Base-by-base conservation (phyloP, 495 filamentous ascomycete species). In the Aspergillus homomorphus region DNA sequence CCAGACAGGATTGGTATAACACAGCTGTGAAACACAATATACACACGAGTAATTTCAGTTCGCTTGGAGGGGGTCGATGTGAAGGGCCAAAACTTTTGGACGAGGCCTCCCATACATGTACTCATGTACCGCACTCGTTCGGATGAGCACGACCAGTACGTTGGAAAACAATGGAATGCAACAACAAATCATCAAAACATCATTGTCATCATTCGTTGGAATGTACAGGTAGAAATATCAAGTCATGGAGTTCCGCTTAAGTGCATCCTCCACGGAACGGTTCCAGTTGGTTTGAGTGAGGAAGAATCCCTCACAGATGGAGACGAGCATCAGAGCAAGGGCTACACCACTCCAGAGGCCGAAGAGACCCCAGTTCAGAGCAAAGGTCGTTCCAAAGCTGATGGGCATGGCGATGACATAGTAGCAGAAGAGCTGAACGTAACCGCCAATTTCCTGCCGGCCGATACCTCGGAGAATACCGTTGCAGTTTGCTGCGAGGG, bases 321-420 rank as follows among this genome's bases (percentile, higher is more conserved):
- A 80, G 14, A 93, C 88, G 51, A 90, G 69, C 20, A 78, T 69
- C 2, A 92, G 72, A 1, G 87, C 89, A 61, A 90, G 61, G 1
- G 87, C 87, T 21, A 91, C 85, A n/a, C 90, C 90, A 23, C 82
- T 73, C 92, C 92, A 96, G 41, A 98, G 73, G 8, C 93, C 89
- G 33, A 81, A 73, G 45, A 96, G 75, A 23, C 84, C 82, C 89
- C 88, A 93, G 42, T 77, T 73, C 16, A 91, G 71, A 0, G 80
- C 84, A 68, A 96, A 96, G 0, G 83, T 86, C 0, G 86, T 81
- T 1, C 84, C 84, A 66, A 94, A 87, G 46, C 88, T 91, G 41
- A 96, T 83, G 1, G 92, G 93, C 78, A 96, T 79, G 0, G 89
- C 93, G 44, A 96, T 78, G 4, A 80, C 72, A 74, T 98, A 98